These are phyloP conservation scores for Colletotrichum liriopes DNA, from an alignment of 2,329 filamentous ascomycete genomes.

Conservation along the genomic window DNA sequence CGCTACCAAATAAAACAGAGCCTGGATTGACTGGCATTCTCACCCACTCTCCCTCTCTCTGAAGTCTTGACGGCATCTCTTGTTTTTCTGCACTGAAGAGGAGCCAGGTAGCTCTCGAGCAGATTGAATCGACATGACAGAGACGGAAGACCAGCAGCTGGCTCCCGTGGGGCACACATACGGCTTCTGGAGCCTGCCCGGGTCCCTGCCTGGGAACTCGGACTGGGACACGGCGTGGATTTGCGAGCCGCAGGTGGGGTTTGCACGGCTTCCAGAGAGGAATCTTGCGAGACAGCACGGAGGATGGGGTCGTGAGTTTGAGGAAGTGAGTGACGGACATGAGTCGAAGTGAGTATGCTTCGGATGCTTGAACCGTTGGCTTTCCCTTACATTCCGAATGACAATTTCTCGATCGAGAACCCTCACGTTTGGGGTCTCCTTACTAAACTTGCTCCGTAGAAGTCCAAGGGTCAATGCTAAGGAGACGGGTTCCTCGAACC, in stretches of 20 bases:
- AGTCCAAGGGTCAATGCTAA: neutral
- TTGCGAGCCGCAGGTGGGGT: neutral
- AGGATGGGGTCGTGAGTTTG: neutral
- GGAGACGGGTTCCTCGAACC: neutral
- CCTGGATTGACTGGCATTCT: neutral
- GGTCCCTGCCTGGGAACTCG: neutral
- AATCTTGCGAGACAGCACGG: neutral
- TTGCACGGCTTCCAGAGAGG: neutral
- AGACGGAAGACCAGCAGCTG: neutral
- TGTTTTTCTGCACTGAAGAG: neutral
- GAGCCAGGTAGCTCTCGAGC: too few species aligned
- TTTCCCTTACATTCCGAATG: neutral
- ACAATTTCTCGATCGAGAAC: neutral
- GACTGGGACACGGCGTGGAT: conserved; percentile 22
- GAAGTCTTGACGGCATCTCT: neutral
- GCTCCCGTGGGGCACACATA: neutral
- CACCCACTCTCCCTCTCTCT: neutral
- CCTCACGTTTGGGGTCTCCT: too few species aligned
- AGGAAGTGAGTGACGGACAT: neutral
- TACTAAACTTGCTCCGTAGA: neutral
- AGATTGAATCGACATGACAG: neutral
- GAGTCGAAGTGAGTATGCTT: neutral
- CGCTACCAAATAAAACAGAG: neutral
- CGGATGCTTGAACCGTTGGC: neutral
- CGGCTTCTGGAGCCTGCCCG: neutral